A percentile compares a stretch with the other conserved stretches of the same genome.
Evolutionary conservation across 225 moss, liverwort and hornwort species (phyloP).

Genomic region (Pleurozium schreberi): DNA sequence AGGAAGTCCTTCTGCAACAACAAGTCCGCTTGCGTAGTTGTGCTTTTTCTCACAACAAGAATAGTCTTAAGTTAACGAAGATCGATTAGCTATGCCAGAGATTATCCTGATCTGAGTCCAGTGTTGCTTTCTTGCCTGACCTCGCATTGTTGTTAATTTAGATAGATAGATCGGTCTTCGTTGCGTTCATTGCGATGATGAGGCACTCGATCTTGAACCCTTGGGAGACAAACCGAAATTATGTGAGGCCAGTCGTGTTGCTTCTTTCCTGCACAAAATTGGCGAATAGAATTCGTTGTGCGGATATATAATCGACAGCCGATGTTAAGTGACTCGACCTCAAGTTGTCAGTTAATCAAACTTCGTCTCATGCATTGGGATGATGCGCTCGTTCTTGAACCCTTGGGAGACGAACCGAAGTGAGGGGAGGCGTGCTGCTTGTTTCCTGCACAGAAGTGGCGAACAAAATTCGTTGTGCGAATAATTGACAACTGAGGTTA

Average conservation of each 20-base stretch:
- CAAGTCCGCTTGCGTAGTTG: not conserved
- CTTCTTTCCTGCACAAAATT: not conserved
- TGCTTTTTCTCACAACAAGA: not conserved
- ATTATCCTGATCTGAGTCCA: too few relatives aligned
- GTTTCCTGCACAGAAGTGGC: not conserved
- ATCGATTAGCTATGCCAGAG: not conserved
- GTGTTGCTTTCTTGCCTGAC: not conserved
- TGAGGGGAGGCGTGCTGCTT: not conserved
- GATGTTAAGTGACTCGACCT: not conserved
- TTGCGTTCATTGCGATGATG: not conserved
- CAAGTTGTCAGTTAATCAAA: not conserved
- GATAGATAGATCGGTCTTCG: not conserved
- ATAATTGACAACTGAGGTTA: not conserved
- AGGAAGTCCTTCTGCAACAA: not conserved
- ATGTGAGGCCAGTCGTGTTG: not conserved
- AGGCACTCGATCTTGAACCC: not conserved
- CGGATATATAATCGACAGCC: too few relatives aligned
- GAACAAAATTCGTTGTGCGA: not conserved
- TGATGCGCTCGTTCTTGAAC: not conserved
- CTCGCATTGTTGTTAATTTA: not conserved
- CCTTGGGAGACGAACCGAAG: not conserved
- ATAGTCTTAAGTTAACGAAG: not conserved
- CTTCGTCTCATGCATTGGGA: not conserved
- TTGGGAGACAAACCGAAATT: not conserved
- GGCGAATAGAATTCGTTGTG: not conserved